A percentile compares a stretch with the other conserved stretches of the same genome.
Conservation (phyloP, 306 rosid genomes). For the Hippophae rhamnoides region DNA sequence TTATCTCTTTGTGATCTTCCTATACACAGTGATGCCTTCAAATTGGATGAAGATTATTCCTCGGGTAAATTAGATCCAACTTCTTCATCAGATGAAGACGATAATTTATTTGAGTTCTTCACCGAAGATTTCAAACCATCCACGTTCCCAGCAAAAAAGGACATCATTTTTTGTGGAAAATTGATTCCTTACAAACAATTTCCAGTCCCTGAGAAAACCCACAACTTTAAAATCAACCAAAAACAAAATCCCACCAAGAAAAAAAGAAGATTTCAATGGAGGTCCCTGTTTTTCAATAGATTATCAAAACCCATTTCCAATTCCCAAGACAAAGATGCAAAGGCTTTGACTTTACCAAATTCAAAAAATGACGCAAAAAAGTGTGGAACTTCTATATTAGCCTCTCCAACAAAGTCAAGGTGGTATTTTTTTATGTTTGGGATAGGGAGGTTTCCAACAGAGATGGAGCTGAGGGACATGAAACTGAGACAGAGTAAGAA, state of each 20-base stretch:
- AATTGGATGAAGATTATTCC: slow-evolving; percentile 24
- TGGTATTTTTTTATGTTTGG: slow-evolving; percentile 68
- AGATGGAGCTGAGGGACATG: slow-evolving; percentile 61
- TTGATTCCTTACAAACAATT: slow-evolving; percentile 47
- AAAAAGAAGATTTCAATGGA: too few relatives aligned
- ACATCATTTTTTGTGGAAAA: slow-evolving; percentile 77
- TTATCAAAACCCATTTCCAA: too few relatives aligned
- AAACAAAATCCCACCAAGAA: background rate
- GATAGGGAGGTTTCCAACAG: slow-evolving; percentile 20
- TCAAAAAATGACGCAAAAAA: background rate
- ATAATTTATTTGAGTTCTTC: slow-evolving; percentile 56
- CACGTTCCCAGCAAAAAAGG: slow-evolving; percentile 13
- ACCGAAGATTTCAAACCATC: slow-evolving; percentile 49
- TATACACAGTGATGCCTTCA: slow-evolving; percentile 28
- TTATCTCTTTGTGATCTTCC: slow-evolving; percentile 76
- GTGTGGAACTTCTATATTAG: slow-evolving; percentile 9
- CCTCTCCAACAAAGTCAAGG: slow-evolving; percentile 35
- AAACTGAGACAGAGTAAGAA: slow-evolving; percentile 43
- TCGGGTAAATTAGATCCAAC: slow-evolving; percentile 16
- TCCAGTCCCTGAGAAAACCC: background rate
- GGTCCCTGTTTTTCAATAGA: too few relatives aligned
- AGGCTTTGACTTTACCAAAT: too few relatives aligned
- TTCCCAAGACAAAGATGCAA: too few relatives aligned
- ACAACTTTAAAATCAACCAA: background rate
- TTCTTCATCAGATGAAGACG: slow-evolving; percentile 13